phyloP scores from a whole-genome alignment of 306 rosid species.

The Corylus heterophylla region DNA sequence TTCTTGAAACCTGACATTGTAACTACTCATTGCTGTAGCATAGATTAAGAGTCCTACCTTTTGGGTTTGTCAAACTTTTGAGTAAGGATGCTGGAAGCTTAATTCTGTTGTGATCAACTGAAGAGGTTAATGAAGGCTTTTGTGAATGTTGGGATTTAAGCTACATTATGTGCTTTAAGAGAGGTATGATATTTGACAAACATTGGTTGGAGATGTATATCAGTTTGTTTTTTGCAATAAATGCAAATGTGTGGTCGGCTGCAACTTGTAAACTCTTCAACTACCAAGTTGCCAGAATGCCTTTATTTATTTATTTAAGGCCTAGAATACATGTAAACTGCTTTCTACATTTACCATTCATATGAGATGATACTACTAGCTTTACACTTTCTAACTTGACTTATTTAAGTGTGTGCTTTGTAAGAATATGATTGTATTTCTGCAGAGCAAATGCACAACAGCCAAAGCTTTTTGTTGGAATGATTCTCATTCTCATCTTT shows the following conservation, averaged over 20 bases:
- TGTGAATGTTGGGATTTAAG: background rate
- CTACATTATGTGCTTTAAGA: background rate
- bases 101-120: background rate
- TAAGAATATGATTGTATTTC: background rate
- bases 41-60: background rate
- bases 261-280: background rate
- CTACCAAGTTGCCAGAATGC: background rate
- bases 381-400: background rate
- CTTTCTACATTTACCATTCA: background rate
- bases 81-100: background rate
- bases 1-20: background rate
- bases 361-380: background rate
- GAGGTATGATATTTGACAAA: background rate
- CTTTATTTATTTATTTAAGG: background rate
- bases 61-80: background rate
- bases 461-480: constrained; percentile 70
- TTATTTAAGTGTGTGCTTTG: background rate
- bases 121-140: background rate
- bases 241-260: background rate
- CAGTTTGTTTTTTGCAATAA: background rate
- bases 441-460: constrained; percentile 69
- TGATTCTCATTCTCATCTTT: constrained; percentile 77
- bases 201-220: background rate
- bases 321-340: background rate
- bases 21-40: background rate